Evolutionary conservation across 2,329 filamentous ascomycete genomes (phyloP).

Genomic region (Albophoma yamanashiensis): DNA sequence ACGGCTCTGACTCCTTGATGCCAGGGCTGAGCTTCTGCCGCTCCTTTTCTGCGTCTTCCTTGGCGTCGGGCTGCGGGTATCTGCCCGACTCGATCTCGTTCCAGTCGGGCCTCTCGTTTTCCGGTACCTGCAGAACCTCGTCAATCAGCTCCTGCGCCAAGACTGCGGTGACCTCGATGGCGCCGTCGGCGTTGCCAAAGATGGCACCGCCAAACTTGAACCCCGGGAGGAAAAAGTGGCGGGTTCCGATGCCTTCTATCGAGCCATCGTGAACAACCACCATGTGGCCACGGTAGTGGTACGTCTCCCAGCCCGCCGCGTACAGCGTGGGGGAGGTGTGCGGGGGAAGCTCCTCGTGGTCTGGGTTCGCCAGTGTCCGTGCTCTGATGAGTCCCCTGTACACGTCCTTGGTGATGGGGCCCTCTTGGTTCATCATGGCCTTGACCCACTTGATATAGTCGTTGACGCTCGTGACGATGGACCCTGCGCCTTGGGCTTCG

Average conservation of each 20-base stretch:
- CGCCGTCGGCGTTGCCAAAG: conserved; percentile 12
- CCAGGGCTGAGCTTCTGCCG: conserved; percentile 3
- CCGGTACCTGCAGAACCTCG: conserved; percentile 2
- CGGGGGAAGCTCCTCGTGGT: conserved; percentile 2
- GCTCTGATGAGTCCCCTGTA: conserved; percentile 10
- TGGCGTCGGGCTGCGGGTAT: not conserved
- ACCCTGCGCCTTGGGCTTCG: conserved; percentile 19
- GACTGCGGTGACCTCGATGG: conserved; percentile 6
- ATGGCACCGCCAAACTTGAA: conserved; percentile 14
- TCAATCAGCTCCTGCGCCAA: conserved; percentile 12
- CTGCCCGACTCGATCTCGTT: not conserved
- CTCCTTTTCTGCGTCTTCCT: not conserved
- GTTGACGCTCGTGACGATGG: conserved; percentile 14
- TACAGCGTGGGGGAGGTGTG: conserved; percentile 7
- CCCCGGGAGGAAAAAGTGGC: conserved; percentile 15
- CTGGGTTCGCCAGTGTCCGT: conserved; percentile 8
- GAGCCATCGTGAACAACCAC: conserved; percentile 14
- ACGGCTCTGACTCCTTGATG: not conserved
- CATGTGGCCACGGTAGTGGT: conserved; percentile 10
- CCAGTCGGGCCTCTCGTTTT: not conserved
- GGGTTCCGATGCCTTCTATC: conserved; percentile 13
- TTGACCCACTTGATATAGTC: conserved; percentile 18
- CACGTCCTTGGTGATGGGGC: conserved; percentile 12
- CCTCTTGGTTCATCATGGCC: conserved; percentile 13
- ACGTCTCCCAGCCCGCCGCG: conserved; percentile 12